phyloP scores from a whole-genome alignment of 1,284 basidiomycete species.

The Fomitopsis schrenkii region DNA sequence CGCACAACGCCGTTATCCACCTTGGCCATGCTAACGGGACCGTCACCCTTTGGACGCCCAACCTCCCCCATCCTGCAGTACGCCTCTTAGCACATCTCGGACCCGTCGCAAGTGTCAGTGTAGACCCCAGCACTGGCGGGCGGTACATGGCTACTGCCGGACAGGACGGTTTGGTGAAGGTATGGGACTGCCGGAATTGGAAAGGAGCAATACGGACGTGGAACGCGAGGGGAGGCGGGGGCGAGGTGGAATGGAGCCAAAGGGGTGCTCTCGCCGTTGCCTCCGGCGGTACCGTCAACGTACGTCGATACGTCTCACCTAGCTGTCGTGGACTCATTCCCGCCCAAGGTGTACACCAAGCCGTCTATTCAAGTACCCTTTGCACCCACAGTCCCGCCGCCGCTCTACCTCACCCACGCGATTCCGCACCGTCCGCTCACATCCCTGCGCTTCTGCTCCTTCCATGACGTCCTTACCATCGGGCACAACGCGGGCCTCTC shows the following conservation, averaged over 20 bases:
- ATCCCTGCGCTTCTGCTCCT: slow-evolving; percentile 82
- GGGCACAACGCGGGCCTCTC: slow-evolving; percentile 74
- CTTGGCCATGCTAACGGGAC: slow-evolving; percentile 92
- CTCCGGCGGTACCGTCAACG: slow-evolving; percentile 79
- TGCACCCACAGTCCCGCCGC: slow-evolving; percentile 53
- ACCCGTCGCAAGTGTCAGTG: slow-evolving; percentile 76
- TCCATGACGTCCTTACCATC: slow-evolving; percentile 88
- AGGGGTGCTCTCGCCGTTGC: slow-evolving; percentile 83
- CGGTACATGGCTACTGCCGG: slow-evolving; percentile 91
- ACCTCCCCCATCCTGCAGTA: slow-evolving; percentile 87
- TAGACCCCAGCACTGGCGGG: slow-evolving; percentile 83
- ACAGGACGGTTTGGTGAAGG: slow-evolving; percentile 85
- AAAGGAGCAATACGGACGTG: slow-evolving; percentile 83
- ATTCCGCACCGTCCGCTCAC: slow-evolving; percentile 67
- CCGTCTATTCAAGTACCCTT: slow-evolving; percentile 60
- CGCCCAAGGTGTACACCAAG: slow-evolving; percentile 59
- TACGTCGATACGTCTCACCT: slow-evolving; percentile 32
- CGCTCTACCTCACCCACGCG: slow-evolving; percentile 82
- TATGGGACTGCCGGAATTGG: slow-evolving; percentile 97
- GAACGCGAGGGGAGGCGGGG: slow-evolving; percentile 60
- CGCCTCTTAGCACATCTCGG: slow-evolving; percentile 90
- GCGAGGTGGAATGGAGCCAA: slow-evolving; percentile 75
- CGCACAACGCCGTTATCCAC: slow-evolving; percentile 89
- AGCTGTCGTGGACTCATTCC: neutral
- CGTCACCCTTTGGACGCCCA: slow-evolving; percentile 96